A percentile compares a stretch with the other conserved stretches of the same genome.
Conservation (phyloP, 1,139 yeast genomes). For the Kazachstania sp. region DNA sequence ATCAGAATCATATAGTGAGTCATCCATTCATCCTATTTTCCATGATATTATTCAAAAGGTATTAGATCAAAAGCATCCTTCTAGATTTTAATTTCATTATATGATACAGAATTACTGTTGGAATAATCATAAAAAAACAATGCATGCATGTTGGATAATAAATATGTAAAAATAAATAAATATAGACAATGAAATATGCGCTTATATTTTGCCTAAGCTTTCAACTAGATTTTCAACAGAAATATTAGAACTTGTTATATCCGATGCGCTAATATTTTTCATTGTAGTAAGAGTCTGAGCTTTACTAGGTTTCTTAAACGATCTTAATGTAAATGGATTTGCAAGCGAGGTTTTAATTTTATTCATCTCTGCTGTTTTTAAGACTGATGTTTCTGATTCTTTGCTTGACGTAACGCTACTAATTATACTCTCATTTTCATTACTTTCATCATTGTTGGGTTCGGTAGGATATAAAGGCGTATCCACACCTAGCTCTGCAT, state of each 20-base stretch:
- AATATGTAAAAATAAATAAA: not conserved
- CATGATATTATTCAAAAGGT: constrained; percentile 41
- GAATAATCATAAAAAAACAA: not conserved
- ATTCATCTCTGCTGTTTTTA: not conserved
- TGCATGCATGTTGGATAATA: too few species aligned
- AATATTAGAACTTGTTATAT: not conserved
- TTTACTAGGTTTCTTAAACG: constrained; percentile 8
- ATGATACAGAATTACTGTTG: not conserved
- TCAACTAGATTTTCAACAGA: not conserved
- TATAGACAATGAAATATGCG: not conserved
- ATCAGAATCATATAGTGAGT: constrained; percentile 34
- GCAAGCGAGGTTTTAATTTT: not conserved
- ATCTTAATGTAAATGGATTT: constrained; percentile 7
- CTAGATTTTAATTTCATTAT: constrained; percentile 4
- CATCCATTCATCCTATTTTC: constrained; percentile 43
- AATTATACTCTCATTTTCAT: not conserved
- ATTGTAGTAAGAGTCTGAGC: constrained; percentile 16
- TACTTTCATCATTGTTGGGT: not conserved
- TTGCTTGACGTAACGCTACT: not conserved
- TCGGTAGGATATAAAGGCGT: not conserved
- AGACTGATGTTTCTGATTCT: not conserved
- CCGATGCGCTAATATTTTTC: constrained; percentile 12
- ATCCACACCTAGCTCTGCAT: not conserved
- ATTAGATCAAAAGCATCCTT: constrained; percentile 19
- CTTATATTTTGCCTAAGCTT: not conserved